Evolutionary conservation across 2,329 filamentous ascomycete genomes (phyloP).

Genomic region (Venturia effusa): DNA sequence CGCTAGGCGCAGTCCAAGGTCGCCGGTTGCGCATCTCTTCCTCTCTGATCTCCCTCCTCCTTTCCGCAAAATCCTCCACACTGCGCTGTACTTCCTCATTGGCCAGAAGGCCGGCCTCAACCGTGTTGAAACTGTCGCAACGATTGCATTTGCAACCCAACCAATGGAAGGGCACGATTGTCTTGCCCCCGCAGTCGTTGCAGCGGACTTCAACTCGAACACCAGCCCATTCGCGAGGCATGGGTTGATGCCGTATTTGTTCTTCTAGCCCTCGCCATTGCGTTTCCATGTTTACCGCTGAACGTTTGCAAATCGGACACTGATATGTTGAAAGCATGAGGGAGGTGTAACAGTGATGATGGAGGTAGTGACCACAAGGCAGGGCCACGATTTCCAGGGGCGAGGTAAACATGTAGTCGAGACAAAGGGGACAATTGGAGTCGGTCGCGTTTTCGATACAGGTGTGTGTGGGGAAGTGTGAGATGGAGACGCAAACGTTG

Average conservation of each 20-base stretch:
- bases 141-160: constrained; percentile 75
- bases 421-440: constrained; percentile 92
- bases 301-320: constrained; percentile 93
- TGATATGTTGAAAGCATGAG: constrained; percentile 88
- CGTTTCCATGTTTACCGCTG: constrained; percentile 92
- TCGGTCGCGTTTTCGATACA: constrained; percentile 93
- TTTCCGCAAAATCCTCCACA: constrained; percentile 6
- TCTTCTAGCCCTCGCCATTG: constrained; percentile 87
- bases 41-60: neutral
- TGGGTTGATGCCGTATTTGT: constrained; percentile 78
- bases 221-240: constrained; percentile 73
- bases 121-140: constrained; percentile 44
- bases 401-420: constrained; percentile 93
- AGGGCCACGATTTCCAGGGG: constrained; percentile 84
- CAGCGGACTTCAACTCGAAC: constrained; percentile 78
- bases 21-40: neutral
- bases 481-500: constrained; percentile 86
- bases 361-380: constrained; percentile 92
- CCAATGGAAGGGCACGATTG: constrained; percentile 85
- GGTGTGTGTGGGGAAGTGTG: constrained; percentile 72
- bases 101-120: constrained; percentile 34
- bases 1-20: neutral
- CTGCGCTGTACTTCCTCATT: constrained; percentile 24
- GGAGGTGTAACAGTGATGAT: constrained; percentile 77
- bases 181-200: constrained; percentile 88